phyloP scores from a whole-genome alignment of 345 rosid genomes.

The Combretum micranthum region DNA sequence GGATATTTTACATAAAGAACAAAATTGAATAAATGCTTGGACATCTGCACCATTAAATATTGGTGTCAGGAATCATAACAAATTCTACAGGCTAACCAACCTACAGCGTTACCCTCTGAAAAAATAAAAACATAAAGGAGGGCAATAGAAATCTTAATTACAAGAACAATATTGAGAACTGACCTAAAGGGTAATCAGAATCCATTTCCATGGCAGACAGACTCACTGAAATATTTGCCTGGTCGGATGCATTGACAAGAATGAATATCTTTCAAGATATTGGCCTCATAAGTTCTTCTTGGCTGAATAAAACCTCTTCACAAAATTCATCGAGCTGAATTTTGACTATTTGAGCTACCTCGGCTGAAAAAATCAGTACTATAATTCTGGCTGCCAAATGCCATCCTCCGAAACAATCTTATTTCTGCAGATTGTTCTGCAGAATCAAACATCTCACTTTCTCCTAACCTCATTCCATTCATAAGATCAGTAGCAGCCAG shows the following conservation, averaged over 20 bases:
- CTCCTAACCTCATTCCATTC: constrained; percentile 89
- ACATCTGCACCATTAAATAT: background rate
- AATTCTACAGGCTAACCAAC: too few species aligned
- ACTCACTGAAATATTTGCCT: too few species aligned
- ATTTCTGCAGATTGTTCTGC: constrained; percentile 80
- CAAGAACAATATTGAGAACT: background rate
- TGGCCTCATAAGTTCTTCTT: background rate
- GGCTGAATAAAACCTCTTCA: constrained; percentile 14
- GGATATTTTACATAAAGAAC: background rate
- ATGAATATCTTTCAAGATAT: background rate
- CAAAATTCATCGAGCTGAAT: constrained; percentile 15
- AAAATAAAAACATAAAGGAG: background rate
- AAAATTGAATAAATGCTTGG: constrained; percentile 6
- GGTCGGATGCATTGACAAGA: too few species aligned
- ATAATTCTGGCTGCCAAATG: constrained; percentile 76
- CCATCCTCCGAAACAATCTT: constrained; percentile 82
- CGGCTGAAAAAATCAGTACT: constrained; percentile 62
- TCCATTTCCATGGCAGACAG: too few species aligned
- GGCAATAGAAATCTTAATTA: constrained; percentile 1
- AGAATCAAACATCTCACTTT: constrained; percentile 68
- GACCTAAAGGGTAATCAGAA: too few species aligned
- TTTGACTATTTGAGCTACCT: constrained; percentile 24
- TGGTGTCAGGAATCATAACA: background rate
- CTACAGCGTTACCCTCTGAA: background rate
- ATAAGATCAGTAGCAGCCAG: constrained; percentile 59